Conservation (phyloP, 257 asterid genomes). For the Echites panduratus region DNA sequence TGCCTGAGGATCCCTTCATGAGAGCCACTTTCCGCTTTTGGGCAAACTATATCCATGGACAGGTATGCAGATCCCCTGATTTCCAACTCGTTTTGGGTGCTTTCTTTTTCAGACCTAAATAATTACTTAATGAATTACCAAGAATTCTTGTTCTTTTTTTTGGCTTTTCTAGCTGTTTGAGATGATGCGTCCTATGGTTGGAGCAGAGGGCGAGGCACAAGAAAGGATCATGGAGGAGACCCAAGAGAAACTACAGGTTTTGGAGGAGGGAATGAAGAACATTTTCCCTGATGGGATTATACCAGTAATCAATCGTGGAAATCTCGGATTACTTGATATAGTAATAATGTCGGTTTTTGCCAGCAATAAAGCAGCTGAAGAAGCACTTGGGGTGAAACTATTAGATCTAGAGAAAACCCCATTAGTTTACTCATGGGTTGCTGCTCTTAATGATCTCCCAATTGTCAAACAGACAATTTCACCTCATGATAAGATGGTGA, state of each 20-base stretch:
- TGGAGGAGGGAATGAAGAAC: slow-evolving; percentile 27
- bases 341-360: slow-evolving; percentile 27
- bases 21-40: slow-evolving; percentile 19
- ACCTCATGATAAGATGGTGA: slow-evolving; percentile 22
- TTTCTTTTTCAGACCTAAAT: background rate
- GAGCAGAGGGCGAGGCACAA: slow-evolving; percentile 5
- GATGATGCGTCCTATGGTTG: slow-evolving; percentile 13
- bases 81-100: background rate
- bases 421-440: slow-evolving; percentile 11
- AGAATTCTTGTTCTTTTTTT: background rate
- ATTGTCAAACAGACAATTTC: slow-evolving; percentile 13
- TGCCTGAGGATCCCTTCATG: slow-evolving; percentile 14
- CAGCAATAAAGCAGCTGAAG: slow-evolving; percentile 16
- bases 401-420: slow-evolving; percentile 15
- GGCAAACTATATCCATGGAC: slow-evolving; percentile 13
- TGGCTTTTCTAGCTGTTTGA: slow-evolving; percentile 25
- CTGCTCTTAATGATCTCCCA: slow-evolving; percentile 10
- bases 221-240: slow-evolving; percentile 13
- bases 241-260: slow-evolving; percentile 18
- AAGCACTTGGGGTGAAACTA: slow-evolving; percentile 13
- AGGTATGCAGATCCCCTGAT: background rate
- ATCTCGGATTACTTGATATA: slow-evolving; percentile 28
- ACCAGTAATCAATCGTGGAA: background rate
- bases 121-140: background rate
- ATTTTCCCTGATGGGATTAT: slow-evolving; percentile 9